These are phyloP conservation scores for Aquanectria penicillioides DNA, from an alignment of 2,329 filamentous ascomycete genomes.

Conservation along the genomic window DNA sequence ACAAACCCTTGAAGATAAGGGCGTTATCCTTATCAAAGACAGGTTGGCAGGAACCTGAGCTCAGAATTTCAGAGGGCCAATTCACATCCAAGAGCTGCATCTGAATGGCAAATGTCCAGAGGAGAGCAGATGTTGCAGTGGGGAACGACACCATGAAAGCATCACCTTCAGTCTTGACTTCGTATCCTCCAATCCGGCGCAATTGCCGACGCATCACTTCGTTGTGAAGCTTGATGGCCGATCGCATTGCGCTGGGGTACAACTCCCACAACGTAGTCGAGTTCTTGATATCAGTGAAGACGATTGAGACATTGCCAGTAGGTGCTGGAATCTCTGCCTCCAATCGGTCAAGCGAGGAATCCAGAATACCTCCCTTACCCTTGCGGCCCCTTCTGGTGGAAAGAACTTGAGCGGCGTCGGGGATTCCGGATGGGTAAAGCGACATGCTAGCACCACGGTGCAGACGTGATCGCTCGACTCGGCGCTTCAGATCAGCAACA, in stretches of 20 bases:
- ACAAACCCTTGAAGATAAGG: slow-evolving; percentile 91
- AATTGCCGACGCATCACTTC: slow-evolving; percentile 95
- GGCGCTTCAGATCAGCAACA: slow-evolving; percentile 87
- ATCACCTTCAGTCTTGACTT: slow-evolving; percentile 99
- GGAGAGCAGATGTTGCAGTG: slow-evolving; percentile 89
- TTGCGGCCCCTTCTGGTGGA: slow-evolving; percentile 73
- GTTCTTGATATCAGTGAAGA: slow-evolving; percentile 99
- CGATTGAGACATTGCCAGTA: slow-evolving; percentile 88
- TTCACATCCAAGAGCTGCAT: slow-evolving; percentile 85
- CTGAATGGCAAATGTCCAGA: slow-evolving; percentile 98
- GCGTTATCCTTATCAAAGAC: slow-evolving; percentile 85
- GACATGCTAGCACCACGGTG: slow-evolving; percentile 86
- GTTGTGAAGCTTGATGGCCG: slow-evolving; percentile 97
- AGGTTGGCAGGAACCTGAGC: slow-evolving; percentile 85
- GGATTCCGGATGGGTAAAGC: slow-evolving; percentile 79
- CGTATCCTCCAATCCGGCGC: slow-evolving; percentile 93
- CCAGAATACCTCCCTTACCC: slow-evolving; percentile 72
- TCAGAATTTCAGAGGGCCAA: slow-evolving; percentile 94
- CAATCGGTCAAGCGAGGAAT: slow-evolving; percentile 87
- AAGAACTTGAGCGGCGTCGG: slow-evolving; percentile 74
- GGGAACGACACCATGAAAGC: slow-evolving; percentile 99
- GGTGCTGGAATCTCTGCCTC: slow-evolving; percentile 93
- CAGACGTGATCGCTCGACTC: slow-evolving; percentile 76
- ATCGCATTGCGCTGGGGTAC: slow-evolving; percentile 93
- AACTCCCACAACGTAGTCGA: slow-evolving; percentile 97